A percentile compares a stretch with the other conserved stretches of the same genome.
These are phyloP conservation scores for Mitragyna speciosa DNA, from an alignment of 257 asterid genomes.

Conservation along the genomic window DNA sequence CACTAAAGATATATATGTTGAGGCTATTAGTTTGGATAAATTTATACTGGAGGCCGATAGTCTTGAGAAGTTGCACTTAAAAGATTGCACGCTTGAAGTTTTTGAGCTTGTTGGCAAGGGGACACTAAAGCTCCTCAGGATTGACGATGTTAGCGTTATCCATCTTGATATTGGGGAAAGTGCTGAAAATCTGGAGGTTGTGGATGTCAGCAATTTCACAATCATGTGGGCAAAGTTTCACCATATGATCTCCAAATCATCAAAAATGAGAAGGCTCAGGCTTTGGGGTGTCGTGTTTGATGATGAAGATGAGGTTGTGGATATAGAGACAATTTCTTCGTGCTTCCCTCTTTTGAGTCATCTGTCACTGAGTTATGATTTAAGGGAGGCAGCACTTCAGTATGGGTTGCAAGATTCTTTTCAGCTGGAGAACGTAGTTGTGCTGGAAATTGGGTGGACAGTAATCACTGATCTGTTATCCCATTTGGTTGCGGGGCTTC, in stretches of 20 bases:
- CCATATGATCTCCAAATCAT: constrained; percentile 79
- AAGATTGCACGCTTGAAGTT: constrained; percentile 81
- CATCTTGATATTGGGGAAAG: constrained; percentile 89
- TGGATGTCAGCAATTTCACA: constrained; percentile 90
- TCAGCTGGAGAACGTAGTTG: constrained; percentile 62
- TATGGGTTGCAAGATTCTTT: constrained; percentile 75
- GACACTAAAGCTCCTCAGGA: constrained; percentile 58
- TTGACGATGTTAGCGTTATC: constrained; percentile 90
- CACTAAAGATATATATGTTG: constrained; percentile 79
- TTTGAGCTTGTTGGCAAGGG: constrained; percentile 87
- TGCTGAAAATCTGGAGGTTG: constrained; percentile 74
- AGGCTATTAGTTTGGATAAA: constrained; percentile 86
- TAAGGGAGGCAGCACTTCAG: constrained; percentile 64
- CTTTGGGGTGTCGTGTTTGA: constrained; percentile 95
- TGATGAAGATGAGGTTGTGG: constrained; percentile 86
- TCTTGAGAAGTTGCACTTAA: constrained; percentile 77
- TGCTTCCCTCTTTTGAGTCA: constrained; percentile 75
- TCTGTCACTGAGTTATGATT: constrained; percentile 73
- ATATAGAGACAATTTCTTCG: constrained; percentile 74
- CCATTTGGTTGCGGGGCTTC: constrained; percentile 71
- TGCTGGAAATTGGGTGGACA: constrained; percentile 91
- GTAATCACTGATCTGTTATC: constrained; percentile 70
- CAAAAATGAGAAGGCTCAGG: constrained; percentile 66
- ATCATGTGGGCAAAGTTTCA: constrained; percentile 91
- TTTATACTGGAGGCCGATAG: constrained; percentile 77